Percentiles rank a stretch among this genome's conserved stretches.
These are phyloP conservation scores for Wickerhamomyces chaumierensis DNA, from an alignment of 805 yeast genomes.

Conservation along the genomic window DNA sequence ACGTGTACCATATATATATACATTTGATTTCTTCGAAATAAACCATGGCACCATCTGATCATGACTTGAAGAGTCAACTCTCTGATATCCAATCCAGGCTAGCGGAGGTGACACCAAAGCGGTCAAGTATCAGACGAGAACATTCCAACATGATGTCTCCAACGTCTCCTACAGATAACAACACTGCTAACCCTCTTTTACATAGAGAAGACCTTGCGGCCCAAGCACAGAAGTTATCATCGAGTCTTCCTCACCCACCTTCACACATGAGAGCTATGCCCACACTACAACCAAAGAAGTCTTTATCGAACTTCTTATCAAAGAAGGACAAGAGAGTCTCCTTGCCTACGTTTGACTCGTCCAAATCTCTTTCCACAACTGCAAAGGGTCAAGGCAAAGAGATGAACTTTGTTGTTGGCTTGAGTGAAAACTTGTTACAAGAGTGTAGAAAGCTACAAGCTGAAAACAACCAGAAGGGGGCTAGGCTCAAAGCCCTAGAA, in stretches of 20 bases:
- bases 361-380: constrained; percentile 11
- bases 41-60: constrained; percentile 14
- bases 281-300: constrained; percentile 6
- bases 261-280: constrained; percentile 1
- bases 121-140: constrained; percentile 8
- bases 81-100: constrained; percentile 30
- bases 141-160: constrained; percentile 1
- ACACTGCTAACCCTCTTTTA: neutral
- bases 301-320: constrained; percentile 9
- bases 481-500: constrained; percentile 28
- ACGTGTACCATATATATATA: too few relatives aligned
- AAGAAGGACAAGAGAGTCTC: constrained; percentile 18
- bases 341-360: constrained; percentile 15
- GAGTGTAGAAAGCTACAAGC: constrained; percentile 66
- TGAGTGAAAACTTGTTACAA: constrained; percentile 58
- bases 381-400: constrained; percentile 35
- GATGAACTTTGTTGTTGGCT: constrained; percentile 60
- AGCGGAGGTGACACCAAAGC: constrained; percentile 20
- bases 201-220: neutral
- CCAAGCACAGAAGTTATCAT: neutral
- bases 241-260: neutral
- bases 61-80: constrained; percentile 29
- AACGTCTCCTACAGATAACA: constrained; percentile 1
- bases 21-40: too few relatives aligned
- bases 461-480: constrained; percentile 39